Base-by-base conservation (phyloP, 2,329 filamentous ascomycete species). In the Ophiostoma pallidulum region DNA sequence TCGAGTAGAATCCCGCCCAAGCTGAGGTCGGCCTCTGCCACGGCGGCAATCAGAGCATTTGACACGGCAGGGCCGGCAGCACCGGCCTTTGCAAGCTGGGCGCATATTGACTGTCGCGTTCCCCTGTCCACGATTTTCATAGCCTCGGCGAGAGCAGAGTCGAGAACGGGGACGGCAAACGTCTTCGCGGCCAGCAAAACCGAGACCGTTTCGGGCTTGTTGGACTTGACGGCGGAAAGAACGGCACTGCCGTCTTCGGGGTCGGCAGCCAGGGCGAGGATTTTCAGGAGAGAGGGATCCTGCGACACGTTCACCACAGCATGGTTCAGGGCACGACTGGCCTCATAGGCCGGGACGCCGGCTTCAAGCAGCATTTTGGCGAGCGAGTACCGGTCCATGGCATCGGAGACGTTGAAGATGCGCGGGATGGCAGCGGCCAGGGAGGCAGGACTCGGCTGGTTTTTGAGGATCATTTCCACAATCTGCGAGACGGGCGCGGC, bases 301-400 rank as follows among this genome's bases (percentile, higher is more conserved):
- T 66, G 60, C 0, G 72, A 64, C 46, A 72, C 69, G 1, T 65
- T 64, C 8, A 60, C 61, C 18, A 79, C 69, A 5, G 74, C 68
- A 51, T 76, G 73, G 0, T 69, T 64, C 24, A 80, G 58, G 0
- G 75, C 75, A 20, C 70, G 60, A 43, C 75, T 77, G 1, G 69
- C 66, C 51, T 78, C 74, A 1, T 54, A 58, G 0, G 67, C 60
- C 0, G 69, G 66, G 2, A 72, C 72, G 1, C 75, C 74, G 1
- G 69, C 67, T 10, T 72, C 64, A 1, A 78, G 59, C 2, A 80
- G 63, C 52, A 64, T 68, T 51, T 72, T 69, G 0, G 73, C 70
- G 44, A 77, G 71, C 0, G 66, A 63, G 2, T 76, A 58, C 1
- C 76, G 71, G 52, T 74, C 69, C 68, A 71, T 73, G 0, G 66